A percentile compares a stretch with the other conserved stretches of the same genome.
These are phyloP conservation scores for Nemania serpens DNA, from an alignment of 2,329 filamentous ascomycete species.

Conservation along the genomic window DNA sequence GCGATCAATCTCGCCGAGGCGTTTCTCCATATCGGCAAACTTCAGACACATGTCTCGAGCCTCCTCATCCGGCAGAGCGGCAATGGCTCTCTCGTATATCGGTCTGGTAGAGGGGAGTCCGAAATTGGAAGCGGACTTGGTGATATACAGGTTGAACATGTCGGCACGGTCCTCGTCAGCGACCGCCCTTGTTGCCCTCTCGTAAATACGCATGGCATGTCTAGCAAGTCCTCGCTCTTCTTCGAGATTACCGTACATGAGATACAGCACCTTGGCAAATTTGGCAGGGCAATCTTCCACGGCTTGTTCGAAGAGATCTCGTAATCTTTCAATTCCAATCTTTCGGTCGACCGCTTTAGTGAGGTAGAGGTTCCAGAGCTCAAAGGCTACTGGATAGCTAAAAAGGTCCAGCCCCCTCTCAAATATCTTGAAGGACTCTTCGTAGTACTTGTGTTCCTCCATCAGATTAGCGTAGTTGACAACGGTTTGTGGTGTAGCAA, in stretches of 20 bases:
- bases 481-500: slow-evolving; percentile 96
- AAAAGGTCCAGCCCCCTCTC: slow-evolving; percentile 97
- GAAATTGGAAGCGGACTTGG: slow-evolving; percentile 97
- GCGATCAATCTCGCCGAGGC: slow-evolving; percentile 90
- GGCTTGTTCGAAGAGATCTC: slow-evolving; percentile 96
- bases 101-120: slow-evolving; percentile 90
- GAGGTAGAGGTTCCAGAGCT: slow-evolving; percentile 97
- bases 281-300: slow-evolving; percentile 93
- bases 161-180: slow-evolving; percentile 92
- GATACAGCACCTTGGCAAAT: slow-evolving; percentile 92
- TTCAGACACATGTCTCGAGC: slow-evolving; percentile 98
- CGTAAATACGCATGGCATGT: slow-evolving; percentile 98
- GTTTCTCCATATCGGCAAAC: slow-evolving; percentile 94
- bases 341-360: slow-evolving; percentile 97
- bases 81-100: slow-evolving; percentile 96
- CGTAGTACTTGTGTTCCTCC: slow-evolving; percentile 92
- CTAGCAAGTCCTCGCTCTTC: slow-evolving; percentile 93
- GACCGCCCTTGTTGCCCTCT: slow-evolving; percentile 92
- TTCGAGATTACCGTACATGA: slow-evolving; percentile 98
- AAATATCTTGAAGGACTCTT: slow-evolving; percentile 97
- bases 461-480: slow-evolving; percentile 97
- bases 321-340: slow-evolving; percentile 89
- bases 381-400: slow-evolving; percentile 96
- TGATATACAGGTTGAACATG: slow-evolving; percentile 99
- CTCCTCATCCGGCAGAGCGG: slow-evolving; percentile 88